These are phyloP conservation scores for Trichomonas vaginalis DNA, from an alignment of 208 protist species.

Conservation along the genomic window DNA sequence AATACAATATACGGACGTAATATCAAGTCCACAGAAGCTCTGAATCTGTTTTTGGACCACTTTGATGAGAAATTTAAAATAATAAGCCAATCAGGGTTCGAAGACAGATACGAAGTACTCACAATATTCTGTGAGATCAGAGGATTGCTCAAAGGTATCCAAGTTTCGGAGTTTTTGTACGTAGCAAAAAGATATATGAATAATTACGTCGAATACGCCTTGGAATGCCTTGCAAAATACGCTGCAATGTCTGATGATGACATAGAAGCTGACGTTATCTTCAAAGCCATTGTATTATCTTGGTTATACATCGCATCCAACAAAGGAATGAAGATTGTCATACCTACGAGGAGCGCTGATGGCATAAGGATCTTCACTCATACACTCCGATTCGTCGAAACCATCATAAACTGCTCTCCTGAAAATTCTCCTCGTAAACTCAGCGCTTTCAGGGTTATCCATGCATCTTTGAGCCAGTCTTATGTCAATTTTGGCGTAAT, in stretches of 20 bases:
- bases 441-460: not conserved
- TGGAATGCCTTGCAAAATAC: not conserved
- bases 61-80: not conserved
- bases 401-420: not conserved
- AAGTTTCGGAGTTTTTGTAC: not conserved
- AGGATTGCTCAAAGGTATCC: not conserved
- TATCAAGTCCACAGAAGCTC: not conserved
- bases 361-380: not conserved
- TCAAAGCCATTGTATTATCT: not conserved
- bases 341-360: not conserved
- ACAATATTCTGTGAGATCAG: not conserved
- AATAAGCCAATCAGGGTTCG: not conserved
- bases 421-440: no score
- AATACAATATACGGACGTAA: not conserved
- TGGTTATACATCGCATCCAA: not conserved
- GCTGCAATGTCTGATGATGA: no score
- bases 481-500: not conserved
- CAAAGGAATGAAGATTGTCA: not conserved
- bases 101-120: not conserved
- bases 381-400: not conserved
- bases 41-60: not conserved
- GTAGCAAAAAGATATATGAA: not conserved
- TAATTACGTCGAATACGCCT: not conserved
- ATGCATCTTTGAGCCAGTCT: not conserved
- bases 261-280: not conserved